These are phyloP conservation scores for Postia placenta DNA, from an alignment of 768 basidiomycete species.

Conservation along the genomic window DNA sequence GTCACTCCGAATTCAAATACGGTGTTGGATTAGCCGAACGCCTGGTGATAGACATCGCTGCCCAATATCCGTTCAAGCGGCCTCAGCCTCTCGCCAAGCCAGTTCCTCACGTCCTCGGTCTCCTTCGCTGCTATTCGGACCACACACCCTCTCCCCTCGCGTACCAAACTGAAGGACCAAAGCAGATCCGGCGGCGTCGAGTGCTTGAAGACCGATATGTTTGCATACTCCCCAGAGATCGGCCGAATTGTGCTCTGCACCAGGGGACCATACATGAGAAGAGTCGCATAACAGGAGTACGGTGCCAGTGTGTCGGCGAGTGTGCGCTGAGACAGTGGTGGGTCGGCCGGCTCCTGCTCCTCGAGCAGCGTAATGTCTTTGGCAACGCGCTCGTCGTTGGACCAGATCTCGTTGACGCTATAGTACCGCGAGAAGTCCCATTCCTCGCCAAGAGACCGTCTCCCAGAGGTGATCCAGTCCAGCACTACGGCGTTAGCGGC, in stretches of 20 bases:
- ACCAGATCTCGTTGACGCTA: slow-evolving; percentile 77
- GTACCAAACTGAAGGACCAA: slow-evolving; percentile 74
- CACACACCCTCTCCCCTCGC: slow-evolving; percentile 43
- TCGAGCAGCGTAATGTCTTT: slow-evolving; percentile 79
- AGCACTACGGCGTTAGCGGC: slow-evolving; percentile 67
- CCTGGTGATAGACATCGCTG: slow-evolving; percentile 54
- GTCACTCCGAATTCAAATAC: no score
- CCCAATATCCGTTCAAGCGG: slow-evolving; percentile 53
- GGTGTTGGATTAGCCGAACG: slow-evolving; percentile 38
- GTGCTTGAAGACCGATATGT: slow-evolving; percentile 57
- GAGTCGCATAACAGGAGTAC: slow-evolving; percentile 86
- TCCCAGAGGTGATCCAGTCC: slow-evolving; percentile 91
- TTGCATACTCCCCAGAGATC: slow-evolving; percentile 43
- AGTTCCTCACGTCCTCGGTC: slow-evolving; percentile 66
- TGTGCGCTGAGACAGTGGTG: slow-evolving; percentile 33
- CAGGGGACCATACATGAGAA: slow-evolving; percentile 72
- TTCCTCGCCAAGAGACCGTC: slow-evolving; percentile 76
- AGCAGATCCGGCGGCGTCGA: slow-evolving; percentile 52
- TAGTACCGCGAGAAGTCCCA: slow-evolving; percentile 87
- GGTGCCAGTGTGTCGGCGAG: slow-evolving; percentile 63
- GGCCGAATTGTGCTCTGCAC: slow-evolving; percentile 40
- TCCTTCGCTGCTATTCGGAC: slow-evolving; percentile 72
- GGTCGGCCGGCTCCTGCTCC: slow-evolving; percentile 19
- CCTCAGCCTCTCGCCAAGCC: slow-evolving; percentile 54
- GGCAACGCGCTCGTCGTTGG: slow-evolving; percentile 58